Percentiles rank a stretch among this genome's conserved stretches.
phyloP scores from a whole-genome alignment of 257 asterid species.

The Solanum sejunctum region DNA sequence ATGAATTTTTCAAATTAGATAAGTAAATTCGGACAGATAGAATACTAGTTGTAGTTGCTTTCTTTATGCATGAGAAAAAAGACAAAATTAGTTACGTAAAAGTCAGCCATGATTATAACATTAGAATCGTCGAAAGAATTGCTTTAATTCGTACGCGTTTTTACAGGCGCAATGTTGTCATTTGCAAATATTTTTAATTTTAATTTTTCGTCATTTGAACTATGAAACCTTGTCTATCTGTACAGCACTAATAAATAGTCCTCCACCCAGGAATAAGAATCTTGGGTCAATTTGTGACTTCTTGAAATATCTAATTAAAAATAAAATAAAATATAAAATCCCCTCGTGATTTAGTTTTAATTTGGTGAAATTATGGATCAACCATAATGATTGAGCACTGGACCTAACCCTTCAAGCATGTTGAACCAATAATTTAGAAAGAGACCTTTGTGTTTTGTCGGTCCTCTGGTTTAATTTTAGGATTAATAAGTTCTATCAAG shows the following conservation, averaged over 20 bases:
- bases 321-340: not conserved
- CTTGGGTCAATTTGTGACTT: not conserved
- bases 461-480: not conserved
- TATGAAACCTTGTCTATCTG: not conserved
- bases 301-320: not conserved
- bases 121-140: constrained; percentile 4
- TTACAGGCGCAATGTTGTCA: not conserved
- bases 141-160: constrained; percentile 17
- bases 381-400: not conserved
- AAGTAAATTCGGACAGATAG: rapidly evolving
- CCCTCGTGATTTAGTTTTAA: not conserved
- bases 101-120: constrained; percentile 5
- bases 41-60: not conserved
- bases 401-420: not conserved
- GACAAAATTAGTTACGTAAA: not conserved
- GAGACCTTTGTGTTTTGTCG: not conserved
- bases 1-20: too few relatives aligned
- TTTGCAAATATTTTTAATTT: not conserved
- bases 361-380: not conserved
- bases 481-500: not conserved
- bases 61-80: not conserved
- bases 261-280: not conserved
- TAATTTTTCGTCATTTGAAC: not conserved
- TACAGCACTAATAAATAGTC: not conserved
- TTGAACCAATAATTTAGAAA: not conserved